Evolutionary conservation across 306 rosid genomes (phyloP).

Genomic region (Elaeagnus macrophylla): DNA sequence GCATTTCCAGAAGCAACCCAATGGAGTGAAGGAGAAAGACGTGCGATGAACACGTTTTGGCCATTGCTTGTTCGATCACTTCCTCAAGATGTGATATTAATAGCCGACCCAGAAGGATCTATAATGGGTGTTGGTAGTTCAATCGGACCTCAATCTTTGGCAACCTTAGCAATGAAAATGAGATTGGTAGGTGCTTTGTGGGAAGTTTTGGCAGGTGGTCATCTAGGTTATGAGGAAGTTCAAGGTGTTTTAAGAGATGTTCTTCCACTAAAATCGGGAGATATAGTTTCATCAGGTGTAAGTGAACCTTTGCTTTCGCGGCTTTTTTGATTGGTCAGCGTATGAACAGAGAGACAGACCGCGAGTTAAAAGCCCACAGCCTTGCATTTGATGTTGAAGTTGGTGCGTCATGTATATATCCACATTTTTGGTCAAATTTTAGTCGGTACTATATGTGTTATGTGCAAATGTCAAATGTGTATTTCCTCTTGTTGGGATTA

Average conservation of each 20-base stretch:
- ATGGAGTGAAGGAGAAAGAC: conserved; percentile 96
- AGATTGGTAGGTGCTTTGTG: conserved; percentile 90
- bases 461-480: not conserved
- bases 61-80: conserved; percentile 70
- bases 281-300: conserved; percentile 33
- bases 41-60: conserved; percentile 73
- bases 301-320: conserved; percentile 77
- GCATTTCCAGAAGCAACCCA: conserved; percentile 89
- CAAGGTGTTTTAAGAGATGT: conserved; percentile 80
- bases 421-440: not conserved
- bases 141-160: conserved; percentile 73
- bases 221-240: conserved; percentile 91
- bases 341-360: conserved; percentile 92
- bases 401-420: conserved; percentile 34
- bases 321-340: conserved; percentile 96
- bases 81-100: conserved; percentile 69
- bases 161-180: conserved; percentile 62
- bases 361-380: conserved; percentile 87
- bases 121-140: conserved; percentile 74
- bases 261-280: conserved; percentile 50
- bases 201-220: conserved; percentile 92
- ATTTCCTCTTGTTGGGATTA: conserved; percentile 6
- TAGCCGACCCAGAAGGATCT: conserved; percentile 90
- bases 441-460: not conserved
- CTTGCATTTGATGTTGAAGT: conserved; percentile 91